Evolutionary conservation across 352 stramenopile species (phyloP), one percentile per base, ranked within the genome.

Genomic region (Phytophthora macrochlamydospora): DNA sequence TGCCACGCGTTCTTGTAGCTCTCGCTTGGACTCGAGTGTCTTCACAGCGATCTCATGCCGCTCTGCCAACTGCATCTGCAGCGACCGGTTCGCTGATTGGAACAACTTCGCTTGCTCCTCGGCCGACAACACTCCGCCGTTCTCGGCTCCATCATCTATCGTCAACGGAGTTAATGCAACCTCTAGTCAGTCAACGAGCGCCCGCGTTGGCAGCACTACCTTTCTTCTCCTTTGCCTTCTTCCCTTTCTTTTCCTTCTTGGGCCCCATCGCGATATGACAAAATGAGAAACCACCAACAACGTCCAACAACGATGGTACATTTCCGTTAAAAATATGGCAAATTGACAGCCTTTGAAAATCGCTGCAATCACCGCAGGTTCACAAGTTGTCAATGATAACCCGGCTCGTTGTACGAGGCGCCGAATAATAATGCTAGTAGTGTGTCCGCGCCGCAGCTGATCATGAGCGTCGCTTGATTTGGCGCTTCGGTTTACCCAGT

Each of bases 401-500:
- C 29, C 14, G 43, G 4, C 24, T 29, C 42, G 44, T 43, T 29
- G 2, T 45, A 18, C 48, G 40, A 51, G 30, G 49, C 38, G 28
- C 51, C 63, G 33, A 38, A 74, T 56, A 63, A 57, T 62, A 28
- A 55, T 40, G 55, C 43, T 60, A 62, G 30, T 52, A 59, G 33
- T 24, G 2, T 24, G 18, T 24, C 18, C 18, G 18, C 18, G 18
- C 18, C 18, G 18, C 18, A 24, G 18, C 18, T 24, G 3, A 32
- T 78, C 70, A 78, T 28, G 59, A 38, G 28, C 51, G 53, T 56
- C 86, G 79, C 63, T 92, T 94, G 68, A 94, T 90, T 69, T 93
- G 87, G 4, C 87, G 79, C 64, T 97, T 99, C 18, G 98, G 94
- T 64, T 98, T 98, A 43, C 97, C 97, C 4, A 99, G 77, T 69